Base-by-base conservation (phyloP, 2,329 filamentous ascomycete genomes). In the Diaporthe ilicicola region DNA sequence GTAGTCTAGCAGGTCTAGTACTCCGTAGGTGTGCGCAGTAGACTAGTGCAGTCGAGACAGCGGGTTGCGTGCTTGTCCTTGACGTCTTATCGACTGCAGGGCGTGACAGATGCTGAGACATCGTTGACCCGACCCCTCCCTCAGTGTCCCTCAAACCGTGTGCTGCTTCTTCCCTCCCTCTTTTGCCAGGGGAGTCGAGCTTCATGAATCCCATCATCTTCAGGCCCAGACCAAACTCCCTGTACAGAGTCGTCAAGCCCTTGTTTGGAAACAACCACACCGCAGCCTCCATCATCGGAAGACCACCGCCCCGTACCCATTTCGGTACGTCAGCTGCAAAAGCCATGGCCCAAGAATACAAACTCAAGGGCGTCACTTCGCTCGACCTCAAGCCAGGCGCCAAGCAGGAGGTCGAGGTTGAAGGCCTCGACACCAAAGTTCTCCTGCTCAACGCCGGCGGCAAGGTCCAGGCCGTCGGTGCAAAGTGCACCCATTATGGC, bases 401-500 rank as follows among this genome's bases (percentile, higher is more conserved):
- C 76, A 98, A 97, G 85, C 88, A 92, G 74, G 95, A 98, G 81
- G 93, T 90, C 17, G 94, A 97, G 77, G 92, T 99, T 5, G 95
- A 98, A 77, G 96, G 95, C 24, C 86, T 99, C 53, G 91, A 95
- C 70, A 94, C 90, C 73, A 98, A 98, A 81, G 91, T 99, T 3
- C 85, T 99, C 6, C 87, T 99, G 5, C 86, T 96, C 74, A 97
- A 97, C 78, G 87, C 92, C 13, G 90, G 90, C 67, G 92, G 92
- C 75, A 89, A 92, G 75, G 84, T 95, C 19, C 91, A 95, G 79
- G 96, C 95, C 37, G 81, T 97, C 44, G 94, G 93, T 44, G 85
- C 94, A 48, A 96, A 92, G 75, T 99, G 96, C 80, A 93, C 90
- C 12, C 95, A 98, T 83, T 98, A 97, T 79, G 95, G 96, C 42